Evolutionary conservation across 139 green algal species (phyloP), one percentile per base, ranked within the genome.

Genomic region (Chlamydomonas applanata): DNA sequence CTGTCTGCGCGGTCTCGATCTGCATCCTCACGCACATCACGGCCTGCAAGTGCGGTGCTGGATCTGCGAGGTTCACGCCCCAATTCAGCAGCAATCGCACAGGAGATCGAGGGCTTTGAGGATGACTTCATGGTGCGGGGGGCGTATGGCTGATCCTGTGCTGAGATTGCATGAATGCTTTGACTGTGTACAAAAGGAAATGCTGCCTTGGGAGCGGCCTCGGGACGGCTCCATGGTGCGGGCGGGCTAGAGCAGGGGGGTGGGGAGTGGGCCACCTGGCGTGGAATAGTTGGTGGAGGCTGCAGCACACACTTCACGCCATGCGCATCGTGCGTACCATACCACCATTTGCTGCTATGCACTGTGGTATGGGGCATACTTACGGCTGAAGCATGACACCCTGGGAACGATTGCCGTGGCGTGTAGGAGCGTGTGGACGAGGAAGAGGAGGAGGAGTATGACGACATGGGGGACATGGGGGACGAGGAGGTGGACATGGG

Each of bases 71-170:
- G 85, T 14, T 90, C 85, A 24, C 67, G 85, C 3, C 85, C 85
- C 45, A 90, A 87, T 74, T 86, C 79, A 11, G 85, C 85, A 45
- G 81, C 81, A 46, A 83, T 90, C 16, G 85, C 85, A 40, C 73
- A 81, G 56, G 79, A 81, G 74, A 89, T 89, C 75, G 85, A 90
- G 74, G 85, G 85, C 71, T 90, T 90, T 66, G 85, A 87, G 33
- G 81, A 85, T 69, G 85, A 90, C 40, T 90, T 90, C 72, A 77
- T 86, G 81, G 84, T 89, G 71, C 19, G 82, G 16, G 22, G 35
- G n/a, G n/a, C n/a, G 33, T 1, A 30, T 45, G 32, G 17, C 5
- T 69, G 61, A 45, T 44, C 13, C 22, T 25, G 54, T 62, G 22
- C 5, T 11, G 24, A 11, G 54, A 4, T 62, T 62, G 13, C 20